These are phyloP conservation scores for Paspalum notatum DNA, from an alignment of 176 grass and related monocot species.

Conservation along the genomic window DNA sequence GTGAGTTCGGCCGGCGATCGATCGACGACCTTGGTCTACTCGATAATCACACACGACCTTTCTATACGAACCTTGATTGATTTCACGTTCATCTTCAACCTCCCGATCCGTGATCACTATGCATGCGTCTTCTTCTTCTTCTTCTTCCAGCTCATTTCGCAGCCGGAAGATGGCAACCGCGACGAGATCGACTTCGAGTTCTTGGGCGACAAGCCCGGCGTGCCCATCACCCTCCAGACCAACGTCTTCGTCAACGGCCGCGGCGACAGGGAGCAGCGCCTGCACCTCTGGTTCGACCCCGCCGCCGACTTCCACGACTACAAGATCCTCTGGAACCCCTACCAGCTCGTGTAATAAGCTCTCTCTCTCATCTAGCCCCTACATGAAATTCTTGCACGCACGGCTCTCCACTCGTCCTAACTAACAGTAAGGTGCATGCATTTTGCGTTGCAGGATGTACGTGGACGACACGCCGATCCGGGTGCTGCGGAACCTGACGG, in stretches of 20 bases:
- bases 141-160: conserved; percentile 37
- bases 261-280: conserved; percentile 58
- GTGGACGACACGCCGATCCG: conserved; percentile 67
- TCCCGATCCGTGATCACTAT: background rate
- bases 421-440: background rate
- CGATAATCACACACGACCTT: background rate
- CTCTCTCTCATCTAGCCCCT: no score
- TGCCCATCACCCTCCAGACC: conserved; percentile 63
- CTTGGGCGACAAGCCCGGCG: conserved; percentile 60
- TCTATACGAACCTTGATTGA: no score
- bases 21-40: no score
- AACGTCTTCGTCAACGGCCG: conserved; percentile 68
- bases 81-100: background rate
- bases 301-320: conserved; percentile 78
- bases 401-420: no score
- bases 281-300: conserved; percentile 74
- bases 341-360: conserved; percentile 64
- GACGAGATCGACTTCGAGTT: conserved; percentile 86
- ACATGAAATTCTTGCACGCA: no score
- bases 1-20: conserved; percentile 34
- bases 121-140: background rate
- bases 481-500: conserved; percentile 59
- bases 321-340: conserved; percentile 81
- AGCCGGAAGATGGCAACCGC: conserved; percentile 22
- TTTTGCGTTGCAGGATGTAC: conserved; percentile 41